A percentile compares a stretch with the other conserved stretches of the same genome.
phyloP scores from a whole-genome alignment of 768 basidiomycete species.

The Mycena epipterygia region DNA sequence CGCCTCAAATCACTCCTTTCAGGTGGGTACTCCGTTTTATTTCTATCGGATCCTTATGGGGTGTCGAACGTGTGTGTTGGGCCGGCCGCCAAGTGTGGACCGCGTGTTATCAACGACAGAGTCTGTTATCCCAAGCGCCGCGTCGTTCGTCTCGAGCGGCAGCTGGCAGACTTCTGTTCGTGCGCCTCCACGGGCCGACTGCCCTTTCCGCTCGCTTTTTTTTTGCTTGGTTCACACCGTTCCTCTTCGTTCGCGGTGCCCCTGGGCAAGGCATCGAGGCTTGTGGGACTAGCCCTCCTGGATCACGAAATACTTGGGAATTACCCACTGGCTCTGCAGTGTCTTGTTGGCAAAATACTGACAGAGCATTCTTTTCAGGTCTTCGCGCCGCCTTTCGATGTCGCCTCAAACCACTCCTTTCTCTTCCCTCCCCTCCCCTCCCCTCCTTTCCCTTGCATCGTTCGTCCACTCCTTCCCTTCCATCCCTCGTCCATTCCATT shows the following conservation, averaged over 20 bases:
- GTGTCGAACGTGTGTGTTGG: slow-evolving; percentile 5
- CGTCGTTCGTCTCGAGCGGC: background rate
- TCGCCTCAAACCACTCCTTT: no score
- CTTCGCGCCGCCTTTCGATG: no score
- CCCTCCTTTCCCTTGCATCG: no score
- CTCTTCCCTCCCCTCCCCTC: no score
- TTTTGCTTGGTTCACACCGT: slow-evolving; percentile 13
- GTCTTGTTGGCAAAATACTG: background rate
- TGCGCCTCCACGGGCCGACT: background rate
- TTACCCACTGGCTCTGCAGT: slow-evolving; percentile 13
- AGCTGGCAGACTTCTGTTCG: background rate
- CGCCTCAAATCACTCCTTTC: no score
- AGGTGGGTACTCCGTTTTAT: background rate
- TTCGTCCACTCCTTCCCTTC: no score
- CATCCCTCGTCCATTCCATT: no score
- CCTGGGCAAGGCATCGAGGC: background rate
- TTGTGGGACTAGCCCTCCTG: background rate
- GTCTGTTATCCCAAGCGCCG: background rate
- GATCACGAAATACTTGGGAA: slow-evolving; percentile 7
- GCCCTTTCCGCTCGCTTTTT: slow-evolving; percentile 16
- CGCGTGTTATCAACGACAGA: background rate
- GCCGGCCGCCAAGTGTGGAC: background rate
- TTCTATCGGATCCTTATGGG: background rate
- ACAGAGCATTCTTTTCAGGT: no score
- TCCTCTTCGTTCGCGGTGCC: background rate